Evolutionary conservation across 1,284 basidiomycete genomes (phyloP), one percentile per base, ranked within the genome.

Genomic region (Grifola frondosa): DNA sequence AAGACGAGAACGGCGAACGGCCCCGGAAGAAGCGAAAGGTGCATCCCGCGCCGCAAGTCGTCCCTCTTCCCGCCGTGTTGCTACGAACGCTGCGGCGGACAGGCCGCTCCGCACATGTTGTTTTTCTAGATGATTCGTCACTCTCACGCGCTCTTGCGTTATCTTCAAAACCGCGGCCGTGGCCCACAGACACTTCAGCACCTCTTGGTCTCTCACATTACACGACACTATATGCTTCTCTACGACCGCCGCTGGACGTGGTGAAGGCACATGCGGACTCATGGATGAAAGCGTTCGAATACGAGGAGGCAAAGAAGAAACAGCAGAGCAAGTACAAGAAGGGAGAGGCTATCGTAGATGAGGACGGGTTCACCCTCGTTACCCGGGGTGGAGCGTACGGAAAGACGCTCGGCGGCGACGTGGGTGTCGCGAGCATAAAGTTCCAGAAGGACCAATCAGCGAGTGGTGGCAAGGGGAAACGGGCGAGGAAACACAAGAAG

Each of bases 291-390:
- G 68, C 80, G 9, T 91, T 81, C 69, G 91, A 94, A 60, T 81
- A 81, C 61, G 78, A 88, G 53, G 68, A 71, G 35, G 74, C 78
- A 30, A 81, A 80, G 64, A 67, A 70, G 48, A 81, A 77, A 59
- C 84, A 80, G 49, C 76, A 80, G 53, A 78, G 79, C 33, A 73
- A 80, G 57, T 88, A 88, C 59, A 73, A 66, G 49, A 89, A 87
- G 61, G 87, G 88, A 22, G 87, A 89, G 59, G 87, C 88, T 10
- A 77, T 94, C 44, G 88, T 94, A 35, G 92, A 96, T 63, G 90
- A 90, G 50, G 92, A 96, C 53, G 92, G 92, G 1, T 96, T 95
- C 63, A 94, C 91, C 10, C 77, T 95, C 9, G 92, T 96, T 22
- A 88, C 86, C 19, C 76, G 91, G 22, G 89, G 90, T 8, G 92